Evolutionary conservation across 805 yeast genomes (phyloP).

Genomic region (Lachancea kluyveri): DNA sequence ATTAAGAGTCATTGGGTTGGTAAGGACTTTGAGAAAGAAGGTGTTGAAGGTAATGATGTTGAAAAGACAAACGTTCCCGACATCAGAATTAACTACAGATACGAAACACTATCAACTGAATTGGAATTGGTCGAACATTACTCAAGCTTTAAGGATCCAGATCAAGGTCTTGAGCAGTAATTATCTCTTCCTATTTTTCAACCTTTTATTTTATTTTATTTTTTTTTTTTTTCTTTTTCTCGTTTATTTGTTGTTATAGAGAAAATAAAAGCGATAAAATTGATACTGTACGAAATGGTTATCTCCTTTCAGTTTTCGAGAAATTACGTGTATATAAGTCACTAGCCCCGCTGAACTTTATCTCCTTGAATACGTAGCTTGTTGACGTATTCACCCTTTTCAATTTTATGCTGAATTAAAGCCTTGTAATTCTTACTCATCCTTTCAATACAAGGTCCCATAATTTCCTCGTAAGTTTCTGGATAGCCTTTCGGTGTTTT

Average conservation of each 20-base stretch:
- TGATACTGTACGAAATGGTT: no score
- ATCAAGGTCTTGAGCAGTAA: not conserved
- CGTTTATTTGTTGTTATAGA: no score
- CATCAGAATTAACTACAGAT: slow-evolving; percentile 76
- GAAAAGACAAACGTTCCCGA: slow-evolving; percentile 95
- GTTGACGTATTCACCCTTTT: slow-evolving; percentile 21
- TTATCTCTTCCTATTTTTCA: no score
- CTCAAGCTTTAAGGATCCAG: slow-evolving; percentile 26
- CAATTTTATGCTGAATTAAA: slow-evolving; percentile 19
- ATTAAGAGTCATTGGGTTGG: slow-evolving; percentile 94
- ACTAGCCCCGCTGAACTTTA: not conserved
- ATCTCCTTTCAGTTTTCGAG: no score
- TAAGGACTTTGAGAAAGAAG: slow-evolving; percentile 46
- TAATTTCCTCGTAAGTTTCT: slow-evolving; percentile 10
- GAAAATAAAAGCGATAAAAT: no score
- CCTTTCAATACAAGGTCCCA: slow-evolving; percentile 26
- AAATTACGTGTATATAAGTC: no score
- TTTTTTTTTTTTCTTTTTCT: no score
- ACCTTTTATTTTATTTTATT: no score
- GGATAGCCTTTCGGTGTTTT: slow-evolving; percentile 2
- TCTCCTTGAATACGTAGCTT: slow-evolving; percentile 9
- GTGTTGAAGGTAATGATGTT: slow-evolving; percentile 78
- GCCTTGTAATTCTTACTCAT: slow-evolving; percentile 22
- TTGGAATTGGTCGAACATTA: slow-evolving; percentile 61
- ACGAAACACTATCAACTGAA: slow-evolving; percentile 70